Evolutionary conservation across 768 basidiomycete species (phyloP), one percentile per base, ranked within the genome.

Genomic region (Royoungia palumana): DNA sequence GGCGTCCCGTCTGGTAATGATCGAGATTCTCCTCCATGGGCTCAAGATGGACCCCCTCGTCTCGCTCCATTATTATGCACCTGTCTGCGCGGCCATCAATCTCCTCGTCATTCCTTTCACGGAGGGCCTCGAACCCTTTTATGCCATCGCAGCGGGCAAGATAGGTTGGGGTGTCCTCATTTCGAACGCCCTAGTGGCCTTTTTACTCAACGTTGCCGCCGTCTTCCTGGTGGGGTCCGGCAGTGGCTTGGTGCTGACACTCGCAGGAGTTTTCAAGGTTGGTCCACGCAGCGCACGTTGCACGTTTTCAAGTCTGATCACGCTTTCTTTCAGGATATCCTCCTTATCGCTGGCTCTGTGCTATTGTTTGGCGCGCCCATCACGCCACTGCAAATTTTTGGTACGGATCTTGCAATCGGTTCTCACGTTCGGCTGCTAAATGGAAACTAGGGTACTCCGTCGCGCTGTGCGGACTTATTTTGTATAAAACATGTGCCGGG

Each of bases 1-100:
- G 70, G 87, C 92, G 1, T 87, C 89, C 17, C 87, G 95, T 35
- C 80, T 98, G 12, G 93, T 98, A 20, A 93, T 96, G 83, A 97
- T 98, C 52, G 89, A 98, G 66, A 82, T 94, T 44, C 82, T 98
- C 35, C 75, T 98, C 0, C 92, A 96, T 63, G 94, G 94, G 32
- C 73, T 96, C 62, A 96, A 96, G 72, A 97, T 98, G 94, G 93
- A 96, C 63, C 95, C 95, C 0, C 80, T 97, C 6, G 89, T 93
- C 19, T 96, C 94, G 6, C 70, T 98, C 44, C 90, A 98, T 73
- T 97, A 95, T 73, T 96, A 94, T 64, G 94, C 94, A 10, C 94
- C 94, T 13, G 90, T 97, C 44, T 98, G 95, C 67, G 93, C 95
- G 0, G 66, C 75, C 51, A 89, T 98, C 73, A 97, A 96, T 68